phyloP scores from a whole-genome alignment of 768 basidiomycete species.

The Panaeolus papilionaceus region DNA sequence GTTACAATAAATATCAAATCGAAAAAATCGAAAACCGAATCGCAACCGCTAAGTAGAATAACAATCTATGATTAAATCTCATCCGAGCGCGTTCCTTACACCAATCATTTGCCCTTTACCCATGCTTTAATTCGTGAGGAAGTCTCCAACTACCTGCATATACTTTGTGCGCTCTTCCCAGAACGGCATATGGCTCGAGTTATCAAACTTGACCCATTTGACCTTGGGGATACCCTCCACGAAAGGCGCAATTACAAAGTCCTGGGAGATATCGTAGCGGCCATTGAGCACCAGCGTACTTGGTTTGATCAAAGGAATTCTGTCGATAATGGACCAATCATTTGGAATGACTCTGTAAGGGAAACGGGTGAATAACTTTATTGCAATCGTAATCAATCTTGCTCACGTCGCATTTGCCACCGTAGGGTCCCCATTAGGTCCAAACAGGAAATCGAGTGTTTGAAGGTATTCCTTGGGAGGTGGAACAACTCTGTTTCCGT shows the following conservation, averaged over 20 bases:
- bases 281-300: constrained; percentile 49
- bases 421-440: constrained; percentile 31
- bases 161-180: constrained; percentile 47
- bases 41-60: background rate
- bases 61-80: background rate
- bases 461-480: constrained; percentile 29
- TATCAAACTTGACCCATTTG: constrained; percentile 49
- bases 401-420: constrained; percentile 33
- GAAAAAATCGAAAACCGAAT: background rate
- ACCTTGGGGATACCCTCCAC: constrained; percentile 43
- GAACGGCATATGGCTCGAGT: constrained; percentile 47
- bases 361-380: background rate
- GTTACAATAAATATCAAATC: background rate
- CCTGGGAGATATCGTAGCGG: constrained; percentile 43
- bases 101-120: background rate
- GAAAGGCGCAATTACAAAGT: constrained; percentile 42
- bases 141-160: constrained; percentile 26
- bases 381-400: background rate
- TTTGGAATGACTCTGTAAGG: constrained; percentile 34
- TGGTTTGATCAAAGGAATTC: constrained; percentile 43
- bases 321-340: constrained; percentile 49
- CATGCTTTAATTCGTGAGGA: constrained; percentile 1
- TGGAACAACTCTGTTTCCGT: constrained; percentile 30
- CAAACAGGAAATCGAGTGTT: constrained; percentile 31
- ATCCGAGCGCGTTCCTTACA: background rate